Evolutionary conservation across 78 protist genomes (phyloP).

Genomic region (slime mould (Dictyostelium discoideum)): DNA sequence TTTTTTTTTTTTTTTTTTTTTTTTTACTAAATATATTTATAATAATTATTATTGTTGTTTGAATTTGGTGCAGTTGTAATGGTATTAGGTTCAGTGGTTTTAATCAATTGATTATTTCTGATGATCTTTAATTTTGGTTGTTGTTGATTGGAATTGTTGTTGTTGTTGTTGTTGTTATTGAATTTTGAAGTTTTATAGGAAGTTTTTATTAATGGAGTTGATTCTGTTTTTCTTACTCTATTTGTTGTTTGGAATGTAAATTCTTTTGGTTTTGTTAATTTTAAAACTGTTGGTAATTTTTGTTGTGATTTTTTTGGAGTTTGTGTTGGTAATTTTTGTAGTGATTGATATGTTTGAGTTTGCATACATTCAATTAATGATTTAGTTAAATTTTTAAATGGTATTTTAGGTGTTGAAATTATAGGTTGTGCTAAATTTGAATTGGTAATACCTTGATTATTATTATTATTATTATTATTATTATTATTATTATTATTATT

Average conservation of each 20-base stretch:
- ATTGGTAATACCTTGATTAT: background rate
- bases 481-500: background rate
- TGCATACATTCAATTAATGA: constrained; percentile 7
- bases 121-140: background rate
- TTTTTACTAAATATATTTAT: too few relatives aligned
- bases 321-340: background rate
- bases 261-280: background rate
- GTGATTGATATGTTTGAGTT: background rate
- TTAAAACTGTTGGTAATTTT: background rate
- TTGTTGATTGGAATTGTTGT: background rate
- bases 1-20: too few relatives aligned
- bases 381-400: background rate
- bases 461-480: background rate
- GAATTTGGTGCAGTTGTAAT: background rate
- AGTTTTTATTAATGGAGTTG: background rate
- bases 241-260: constrained; percentile 1
- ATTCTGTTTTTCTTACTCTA: background rate
- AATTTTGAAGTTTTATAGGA: background rate
- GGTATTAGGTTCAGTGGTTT: background rate
- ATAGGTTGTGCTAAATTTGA: background rate
- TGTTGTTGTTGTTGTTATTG: background rate
- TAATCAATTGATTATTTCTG: background rate
- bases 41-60: background rate
- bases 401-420: background rate
- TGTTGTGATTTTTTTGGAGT: background rate